These are phyloP conservation scores for Cenococcum geophilum DNA, from an alignment of 495 filamentous ascomycete species.

Conservation along the genomic window DNA sequence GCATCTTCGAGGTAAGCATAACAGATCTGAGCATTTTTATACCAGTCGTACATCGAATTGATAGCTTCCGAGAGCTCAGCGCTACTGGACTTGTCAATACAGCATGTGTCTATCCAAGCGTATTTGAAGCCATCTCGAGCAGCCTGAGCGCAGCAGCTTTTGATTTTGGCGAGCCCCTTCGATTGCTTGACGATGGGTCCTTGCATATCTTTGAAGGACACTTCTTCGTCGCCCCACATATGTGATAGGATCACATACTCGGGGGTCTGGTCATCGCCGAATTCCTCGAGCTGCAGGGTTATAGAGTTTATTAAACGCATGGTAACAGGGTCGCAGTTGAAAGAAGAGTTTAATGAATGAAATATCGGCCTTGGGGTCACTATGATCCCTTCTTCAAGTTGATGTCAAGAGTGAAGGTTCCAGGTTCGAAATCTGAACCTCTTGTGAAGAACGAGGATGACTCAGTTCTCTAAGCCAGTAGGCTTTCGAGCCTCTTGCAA, in stretches of 20 bases:
- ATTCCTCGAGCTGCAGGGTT: not conserved
- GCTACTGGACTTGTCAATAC: slow-evolving; percentile 36
- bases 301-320: not conserved
- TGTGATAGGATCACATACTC: slow-evolving; percentile 11
- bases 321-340: not conserved
- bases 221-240: slow-evolving; percentile 12
- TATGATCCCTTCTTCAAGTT: no score
- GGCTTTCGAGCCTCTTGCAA: no score
- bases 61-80: slow-evolving; percentile 40
- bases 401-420: no score
- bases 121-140: slow-evolving; percentile 24
- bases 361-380: no score
- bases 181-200: not conserved
- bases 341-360: no score
- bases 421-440: no score
- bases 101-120: slow-evolving; percentile 43
- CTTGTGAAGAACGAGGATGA: no score
- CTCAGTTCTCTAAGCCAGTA: no score
- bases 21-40: slow-evolving; percentile 1
- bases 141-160: slow-evolving; percentile 17
- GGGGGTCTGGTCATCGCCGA: not conserved
- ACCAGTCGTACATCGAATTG: slow-evolving; percentile 39
- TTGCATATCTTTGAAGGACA: slow-evolving; percentile 10
- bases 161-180: not conserved
- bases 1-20: slow-evolving; percentile 11